phyloP scores from a whole-genome alignment of 768 basidiomycete species.

The Leccinum pellstonianum region DNA sequence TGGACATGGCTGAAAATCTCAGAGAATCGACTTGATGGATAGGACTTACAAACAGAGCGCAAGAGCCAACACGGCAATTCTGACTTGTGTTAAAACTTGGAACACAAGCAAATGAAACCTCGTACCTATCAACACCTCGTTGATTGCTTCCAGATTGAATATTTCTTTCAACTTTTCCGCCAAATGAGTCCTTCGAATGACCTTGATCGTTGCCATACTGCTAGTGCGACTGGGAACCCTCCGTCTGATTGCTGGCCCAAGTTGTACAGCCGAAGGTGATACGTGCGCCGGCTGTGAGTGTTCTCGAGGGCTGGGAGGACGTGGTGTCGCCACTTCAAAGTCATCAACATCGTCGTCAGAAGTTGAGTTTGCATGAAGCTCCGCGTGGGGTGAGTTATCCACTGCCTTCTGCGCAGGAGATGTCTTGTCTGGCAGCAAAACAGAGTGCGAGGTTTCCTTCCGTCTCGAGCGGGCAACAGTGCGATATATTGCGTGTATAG shows the following conservation, averaged over 20 bases:
- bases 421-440: constrained; percentile 10
- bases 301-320: constrained; percentile 28
- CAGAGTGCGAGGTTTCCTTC: constrained; percentile 26
- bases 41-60: constrained; percentile 77
- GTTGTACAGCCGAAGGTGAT: constrained; percentile 12
- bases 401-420: constrained; percentile 18
- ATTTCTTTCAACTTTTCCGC: constrained; percentile 89
- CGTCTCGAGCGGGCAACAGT: constrained; percentile 70
- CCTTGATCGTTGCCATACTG: constrained; percentile 71
- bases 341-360: constrained; percentile 58
- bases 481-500: constrained; percentile 85
- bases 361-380: constrained; percentile 32
- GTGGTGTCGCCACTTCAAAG: constrained; percentile 55
- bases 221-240: constrained; percentile 43
- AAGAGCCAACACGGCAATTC: constrained; percentile 96
- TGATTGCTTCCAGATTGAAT: constrained; percentile 76
- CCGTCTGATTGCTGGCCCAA: constrained; percentile 23
- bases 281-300: constrained; percentile 3
- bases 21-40: not conserved
- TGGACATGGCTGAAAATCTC: constrained; percentile 29
- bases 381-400: constrained; percentile 35
- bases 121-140: constrained; percentile 82
- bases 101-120: constrained; percentile 7
- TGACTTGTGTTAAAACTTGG: constrained; percentile 27
- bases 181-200: constrained; percentile 65